phyloP scores from a whole-genome alignment of 1,139 yeast genomes.

The Wickerhamiella pararugosa region DNA sequence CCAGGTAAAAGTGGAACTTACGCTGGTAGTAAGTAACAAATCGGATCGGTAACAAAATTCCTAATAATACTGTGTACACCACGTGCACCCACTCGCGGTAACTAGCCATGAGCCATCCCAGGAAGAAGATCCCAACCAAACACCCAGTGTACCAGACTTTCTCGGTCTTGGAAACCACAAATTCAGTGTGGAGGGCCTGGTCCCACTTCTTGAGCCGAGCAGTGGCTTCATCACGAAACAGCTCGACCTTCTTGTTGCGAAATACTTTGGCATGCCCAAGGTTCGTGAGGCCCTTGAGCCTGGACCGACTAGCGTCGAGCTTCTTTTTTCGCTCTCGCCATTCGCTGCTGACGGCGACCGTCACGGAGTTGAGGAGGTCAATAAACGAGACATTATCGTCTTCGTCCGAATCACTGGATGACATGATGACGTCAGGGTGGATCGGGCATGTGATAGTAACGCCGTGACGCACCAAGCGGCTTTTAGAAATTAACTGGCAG shows the following conservation, averaged over 20 bases:
- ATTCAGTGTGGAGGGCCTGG: conserved; percentile 30
- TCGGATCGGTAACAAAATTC: conserved; percentile 67
- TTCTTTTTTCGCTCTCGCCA: conserved; percentile 8
- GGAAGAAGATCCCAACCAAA: conserved; percentile 47
- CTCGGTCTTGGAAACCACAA: conserved; percentile 45
- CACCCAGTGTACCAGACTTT: conserved; percentile 71
- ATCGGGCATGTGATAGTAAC: too few species aligned
- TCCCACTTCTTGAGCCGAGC: conserved; percentile 42
- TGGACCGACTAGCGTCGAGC: background rate
- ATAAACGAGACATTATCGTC: conserved; percentile 20
- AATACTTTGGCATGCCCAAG: conserved; percentile 16
- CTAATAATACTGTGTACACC: conserved; percentile 49
- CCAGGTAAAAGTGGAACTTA: conserved; percentile 73
- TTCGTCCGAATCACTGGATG: background rate
- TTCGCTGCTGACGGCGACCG: conserved; percentile 12
- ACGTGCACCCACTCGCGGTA: conserved; percentile 66
- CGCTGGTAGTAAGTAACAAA: conserved; percentile 68
- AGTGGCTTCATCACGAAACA: conserved; percentile 19
- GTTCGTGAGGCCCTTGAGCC: conserved; percentile 5
- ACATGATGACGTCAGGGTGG: too few species aligned
- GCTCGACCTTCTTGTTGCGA: conserved; percentile 22
- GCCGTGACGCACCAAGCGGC: too few species aligned
- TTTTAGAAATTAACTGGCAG: too few species aligned
- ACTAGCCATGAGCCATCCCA: conserved; percentile 67
- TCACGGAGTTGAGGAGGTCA: conserved; percentile 24